Base-by-base conservation (phyloP, 768 basidiomycete species). In the Boletus tylopilopsis region DNA sequence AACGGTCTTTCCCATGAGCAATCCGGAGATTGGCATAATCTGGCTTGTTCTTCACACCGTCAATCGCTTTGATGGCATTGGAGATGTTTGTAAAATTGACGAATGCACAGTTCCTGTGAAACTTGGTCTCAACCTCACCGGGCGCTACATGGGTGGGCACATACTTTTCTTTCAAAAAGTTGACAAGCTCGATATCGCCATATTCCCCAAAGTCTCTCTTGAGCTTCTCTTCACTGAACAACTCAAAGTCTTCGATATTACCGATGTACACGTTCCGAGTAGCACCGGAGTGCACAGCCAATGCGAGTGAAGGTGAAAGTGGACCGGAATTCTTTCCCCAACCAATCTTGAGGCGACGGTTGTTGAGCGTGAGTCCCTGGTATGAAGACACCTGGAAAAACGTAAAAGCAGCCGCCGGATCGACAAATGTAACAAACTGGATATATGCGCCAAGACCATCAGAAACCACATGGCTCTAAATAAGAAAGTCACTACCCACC, bases 51-150 rank as follows among this genome's bases (percentile, higher is more conserved):
- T 95, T 95, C 70, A 96, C 81, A 8, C 85, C 87, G 49, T 98
- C 95, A 61, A 98, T 94, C n/a, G 95, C 94, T 74, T 97, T 97
- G 76, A 94, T 93, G 12, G 94, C 93, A 63, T 94, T 94, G 43
- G 86, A 84, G 57, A 96, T 83, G 72, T 94, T 94, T 29, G 93
- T 95, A 59, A 94, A 95, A 74, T 95, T 96, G 62, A 93, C 87
- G 64, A 94, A 99, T 25, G 91, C 92, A 65, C 93, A 94, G 71
- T 93, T 92, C 80, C 90, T 94, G 21, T 13, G 52, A 37, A 29
- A 45, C 24, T 42, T 22, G 6, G 4, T 35, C 1, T 33, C 54
- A 12, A 33, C 41, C 42, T 19, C 21, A 45, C 42, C 44, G 25
- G 5, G 29, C 27, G 47, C 50, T 32, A 34, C 38, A 32, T 29